Evolutionary conservation across 2,329 filamentous ascomycete species (phyloP).

Genomic region (Geosmithia morbida): DNA sequence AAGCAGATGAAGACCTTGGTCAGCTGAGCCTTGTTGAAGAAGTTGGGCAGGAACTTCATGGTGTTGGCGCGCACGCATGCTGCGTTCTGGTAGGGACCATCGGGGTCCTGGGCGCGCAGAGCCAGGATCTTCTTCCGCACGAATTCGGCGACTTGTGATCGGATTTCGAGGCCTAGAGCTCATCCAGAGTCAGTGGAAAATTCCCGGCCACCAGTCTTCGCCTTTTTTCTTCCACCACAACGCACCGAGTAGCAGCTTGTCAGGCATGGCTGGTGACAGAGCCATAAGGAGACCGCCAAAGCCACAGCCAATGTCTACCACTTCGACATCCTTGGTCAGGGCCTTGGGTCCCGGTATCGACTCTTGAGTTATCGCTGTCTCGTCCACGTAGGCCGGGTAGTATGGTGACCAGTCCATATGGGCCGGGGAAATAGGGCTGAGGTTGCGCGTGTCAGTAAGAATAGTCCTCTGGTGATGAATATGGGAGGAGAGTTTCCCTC

Average conservation of each 20-base stretch:
- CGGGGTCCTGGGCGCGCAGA: constrained; percentile 50
- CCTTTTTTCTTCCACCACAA: not conserved
- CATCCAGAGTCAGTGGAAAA: constrained; percentile 1
- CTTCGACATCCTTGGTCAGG: constrained; percentile 56
- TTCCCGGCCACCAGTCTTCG: not conserved
- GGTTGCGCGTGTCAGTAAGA: not conserved
- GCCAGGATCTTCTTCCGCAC: constrained; percentile 79
- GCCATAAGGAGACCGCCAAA: constrained; percentile 87
- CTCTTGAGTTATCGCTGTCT: constrained; percentile 8
- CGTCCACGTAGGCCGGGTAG: constrained; percentile 58
- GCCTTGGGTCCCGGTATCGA: constrained; percentile 12
- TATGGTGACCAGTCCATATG: constrained; percentile 85
- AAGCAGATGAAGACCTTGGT: constrained; percentile 95
- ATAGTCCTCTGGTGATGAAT: not conserved
- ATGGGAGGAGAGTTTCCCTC: constrained; percentile 20
- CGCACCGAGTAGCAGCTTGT: constrained; percentile 69
- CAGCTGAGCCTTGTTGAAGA: constrained; percentile 72
- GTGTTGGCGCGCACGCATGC: constrained; percentile 83
- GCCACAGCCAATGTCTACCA: constrained; percentile 94
- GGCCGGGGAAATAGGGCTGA: constrained; percentile 60
- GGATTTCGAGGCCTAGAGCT: constrained; percentile 70
- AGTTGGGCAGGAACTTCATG: constrained; percentile 99
- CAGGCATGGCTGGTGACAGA: constrained; percentile 65
- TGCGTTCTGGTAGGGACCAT: constrained; percentile 64
- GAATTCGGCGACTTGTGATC: constrained; percentile 77